Base-by-base conservation (phyloP, 2,329 filamentous ascomycete species). In the Trichoderma sp. region DNA sequence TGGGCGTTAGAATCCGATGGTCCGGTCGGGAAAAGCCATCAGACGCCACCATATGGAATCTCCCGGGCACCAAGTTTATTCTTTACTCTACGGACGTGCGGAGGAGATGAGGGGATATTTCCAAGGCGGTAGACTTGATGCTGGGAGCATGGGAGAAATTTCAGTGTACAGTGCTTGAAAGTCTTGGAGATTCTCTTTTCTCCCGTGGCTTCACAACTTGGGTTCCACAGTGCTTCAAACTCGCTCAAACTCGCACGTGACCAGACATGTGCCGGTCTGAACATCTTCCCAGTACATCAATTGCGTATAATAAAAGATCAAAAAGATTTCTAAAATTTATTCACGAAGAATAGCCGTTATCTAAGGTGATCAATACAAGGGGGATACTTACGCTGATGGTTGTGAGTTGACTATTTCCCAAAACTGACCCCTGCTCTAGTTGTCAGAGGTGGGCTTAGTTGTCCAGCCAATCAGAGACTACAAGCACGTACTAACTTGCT, bases 391-490 rank as follows among this genome's bases (percentile, higher is more conserved):
- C 12, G 59, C 69, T 64, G 60, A 64, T 41, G 29, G 59, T 12
- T 12, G 18, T 12, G 27, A 71, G 29, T 29, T n/a, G 60, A 64
- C 59, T 53, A 64, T 64, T 11, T 72, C 69, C 31, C 29, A 27
- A 50, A 38, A 56, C 33, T n/a, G 14, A 72, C 29, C 69, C 69
- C 60, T 72, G 69, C 31, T 53, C n/a, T 27, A 64, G 69, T 72
- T 72, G 60, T 14, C 2, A 24, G 24, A 21, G 31, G 41, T 38
- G 18, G 27, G 41, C 41, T 50, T 18, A 65, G 69, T 72, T 72
- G 60, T 27, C 18, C 16, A 72, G 69, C 69, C 69, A 72, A 72
- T 72, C 69, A 72, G 24, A 72, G 69, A 72, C 69, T 72, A 53
- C 5, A 16, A 7, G 14, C 4, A 21, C 16, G 11, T 14, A 12